A percentile compares a stretch with the other conserved stretches of the same genome.
phyloP scores from a whole-genome alignment of 345 rosid genomes.

The Jatropha curcas region DNA sequence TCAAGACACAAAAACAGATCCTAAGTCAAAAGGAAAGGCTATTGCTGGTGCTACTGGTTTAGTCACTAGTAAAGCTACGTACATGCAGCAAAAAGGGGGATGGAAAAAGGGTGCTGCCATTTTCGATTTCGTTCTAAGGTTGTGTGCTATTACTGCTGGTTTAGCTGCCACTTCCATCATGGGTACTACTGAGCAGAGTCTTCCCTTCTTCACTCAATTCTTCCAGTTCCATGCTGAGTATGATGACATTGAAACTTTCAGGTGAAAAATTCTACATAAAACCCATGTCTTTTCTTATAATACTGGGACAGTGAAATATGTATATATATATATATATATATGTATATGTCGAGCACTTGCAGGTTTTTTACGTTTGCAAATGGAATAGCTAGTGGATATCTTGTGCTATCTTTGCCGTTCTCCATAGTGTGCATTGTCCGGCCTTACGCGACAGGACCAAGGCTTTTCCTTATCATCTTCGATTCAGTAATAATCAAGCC shows the following conservation, averaged over 20 bases:
- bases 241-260: slow-evolving; percentile 42
- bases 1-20: slow-evolving; percentile 18
- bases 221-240: slow-evolving; percentile 61
- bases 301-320: no score
- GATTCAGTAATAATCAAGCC: slow-evolving; percentile 34
- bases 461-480: slow-evolving; percentile 45
- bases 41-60: slow-evolving; percentile 8
- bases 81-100: slow-evolving; percentile 21
- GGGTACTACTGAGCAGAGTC: slow-evolving; percentile 45
- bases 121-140: slow-evolving; percentile 46
- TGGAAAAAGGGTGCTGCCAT: slow-evolving; percentile 44
- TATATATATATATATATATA: no score
- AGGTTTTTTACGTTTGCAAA: slow-evolving; percentile 48
- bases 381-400: slow-evolving; percentile 43
- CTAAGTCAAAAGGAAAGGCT: slow-evolving; percentile 37
- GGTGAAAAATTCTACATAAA: slow-evolving; percentile 20
- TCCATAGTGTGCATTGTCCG: slow-evolving; percentile 51
- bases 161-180: slow-evolving; percentile 43
- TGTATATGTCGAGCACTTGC: no score
- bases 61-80: slow-evolving; percentile 9
- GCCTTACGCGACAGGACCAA: slow-evolving; percentile 36
- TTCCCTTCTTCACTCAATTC: slow-evolving; percentile 70
- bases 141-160: slow-evolving; percentile 39
- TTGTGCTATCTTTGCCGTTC: slow-evolving; percentile 58
- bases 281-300: neutral